These are phyloP conservation scores for Athelia psychrophila DNA, from an alignment of 1,284 basidiomycete genomes.

Conservation along the genomic window DNA sequence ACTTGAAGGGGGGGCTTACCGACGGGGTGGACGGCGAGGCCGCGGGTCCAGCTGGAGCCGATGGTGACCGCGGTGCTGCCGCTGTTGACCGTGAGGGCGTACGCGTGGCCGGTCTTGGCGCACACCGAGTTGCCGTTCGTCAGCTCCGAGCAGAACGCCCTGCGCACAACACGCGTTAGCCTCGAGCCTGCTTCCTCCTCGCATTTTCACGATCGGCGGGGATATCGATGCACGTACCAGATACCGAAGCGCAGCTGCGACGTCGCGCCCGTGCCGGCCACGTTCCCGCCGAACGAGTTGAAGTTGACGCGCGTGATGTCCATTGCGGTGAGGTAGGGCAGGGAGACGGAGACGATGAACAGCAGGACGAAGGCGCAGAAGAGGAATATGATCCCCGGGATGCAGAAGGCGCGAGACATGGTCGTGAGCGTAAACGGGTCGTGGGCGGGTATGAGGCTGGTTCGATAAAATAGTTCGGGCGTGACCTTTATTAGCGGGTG, in stretches of 20 bases:
- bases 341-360: constrained; percentile 65
- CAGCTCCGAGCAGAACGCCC: constrained; percentile 12
- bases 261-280: constrained; percentile 29
- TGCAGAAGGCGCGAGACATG: constrained; percentile 59
- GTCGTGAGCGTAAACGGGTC: no score
- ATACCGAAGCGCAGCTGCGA: constrained; percentile 29
- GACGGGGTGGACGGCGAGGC: constrained; percentile 70
- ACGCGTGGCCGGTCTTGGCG: constrained; percentile 44
- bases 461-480: no score
- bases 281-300: constrained; percentile 24
- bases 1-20: constrained; percentile 41
- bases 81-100: constrained; percentile 42
- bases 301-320: constrained; percentile 63
- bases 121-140: constrained; percentile 4
- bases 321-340: constrained; percentile 61
- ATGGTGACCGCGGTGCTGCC: constrained; percentile 37
- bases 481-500: no score
- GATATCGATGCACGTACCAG: not conserved
- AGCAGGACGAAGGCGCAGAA: constrained; percentile 61
- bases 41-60: constrained; percentile 63
- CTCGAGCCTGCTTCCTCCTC: no score
- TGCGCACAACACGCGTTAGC: constrained; percentile 32
- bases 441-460: no score
- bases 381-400: constrained; percentile 63
- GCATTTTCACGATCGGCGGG: not conserved